These are phyloP conservation scores for Candida methanosorbosa DNA, from an alignment of 805 yeast species.

Conservation along the genomic window DNA sequence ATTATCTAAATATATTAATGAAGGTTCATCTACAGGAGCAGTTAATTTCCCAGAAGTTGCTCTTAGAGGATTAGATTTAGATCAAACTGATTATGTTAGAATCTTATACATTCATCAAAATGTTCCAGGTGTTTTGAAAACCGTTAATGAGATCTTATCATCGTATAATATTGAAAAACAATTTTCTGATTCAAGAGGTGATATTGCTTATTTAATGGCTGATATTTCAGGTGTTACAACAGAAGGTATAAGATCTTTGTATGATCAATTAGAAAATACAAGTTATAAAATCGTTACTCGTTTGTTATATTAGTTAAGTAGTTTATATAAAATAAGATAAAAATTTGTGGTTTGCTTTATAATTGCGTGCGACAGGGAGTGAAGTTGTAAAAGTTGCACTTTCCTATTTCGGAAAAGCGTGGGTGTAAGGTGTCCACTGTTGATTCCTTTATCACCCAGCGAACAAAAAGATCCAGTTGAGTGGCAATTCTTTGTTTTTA, in stretches of 20 bases:
- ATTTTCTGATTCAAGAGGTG: conserved; percentile 94
- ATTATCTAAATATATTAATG: conserved; percentile 85
- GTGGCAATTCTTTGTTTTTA: no score
- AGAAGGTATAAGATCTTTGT: conserved; percentile 75
- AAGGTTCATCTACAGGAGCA: conserved; percentile 90
- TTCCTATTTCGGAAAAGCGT: no score
- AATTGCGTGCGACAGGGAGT: no score
- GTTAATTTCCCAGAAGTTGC: conserved; percentile 99
- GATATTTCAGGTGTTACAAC: conserved; percentile 82
- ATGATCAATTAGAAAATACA: conserved; percentile 80
- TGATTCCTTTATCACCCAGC: no score
- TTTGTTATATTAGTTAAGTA: conserved; percentile 75
- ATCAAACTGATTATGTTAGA: conserved; percentile 83
- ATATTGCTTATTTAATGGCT: conserved; percentile 95
- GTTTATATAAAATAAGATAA: no score
- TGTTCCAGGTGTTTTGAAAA: conserved; percentile 97
- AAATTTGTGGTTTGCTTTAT: no score
- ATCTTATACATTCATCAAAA: conserved; percentile 94
- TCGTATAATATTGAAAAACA: conserved; percentile 96
- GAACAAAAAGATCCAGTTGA: no score
- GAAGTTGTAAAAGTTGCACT: no score
- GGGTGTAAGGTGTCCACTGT: no score
- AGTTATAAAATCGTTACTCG: conserved; percentile 89
- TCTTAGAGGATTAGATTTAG: conserved; percentile 78
- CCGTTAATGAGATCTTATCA: conserved; percentile 92